Evolutionary conservation across 345 rosid genomes (phyloP), one percentile per base, ranked within the genome.

Genomic region (Pelargonium nanum): DNA sequence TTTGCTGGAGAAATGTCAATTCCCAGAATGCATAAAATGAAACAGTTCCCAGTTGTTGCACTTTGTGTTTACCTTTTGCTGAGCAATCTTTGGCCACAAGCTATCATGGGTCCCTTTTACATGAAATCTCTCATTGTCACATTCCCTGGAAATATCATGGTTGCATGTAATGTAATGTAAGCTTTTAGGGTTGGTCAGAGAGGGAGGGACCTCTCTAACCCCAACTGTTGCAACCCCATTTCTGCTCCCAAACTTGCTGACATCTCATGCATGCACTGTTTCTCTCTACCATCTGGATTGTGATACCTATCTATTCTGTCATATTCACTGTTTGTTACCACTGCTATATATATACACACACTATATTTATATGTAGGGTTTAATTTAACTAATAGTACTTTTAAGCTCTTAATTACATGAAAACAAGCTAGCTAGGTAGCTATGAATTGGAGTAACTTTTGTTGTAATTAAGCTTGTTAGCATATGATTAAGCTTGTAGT

Each of bases 11-110:
- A 30, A 58, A 40, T 59, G 40, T 59, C 51, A n/a, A 19, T 22
- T 28, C 28, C 2, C 7, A 25, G 15, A 58, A 26, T 32, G 61
- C 52, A 20, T 4, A 24, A 19, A n/a, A n/a, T n/a, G n/a, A n/a
- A 23, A 12, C 5, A 58, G 4, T 58, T 53, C 58, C 70, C 63
- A 44, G 63, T 48, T n/a, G 70, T 0, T 53, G 62, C 70, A 60
- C 72, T 78, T 62, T 69, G 45, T 70, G 82, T 21, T 70, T 22
- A 65, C 73, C 77, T 72, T 75, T 75, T 22, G 9, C 56, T 12
- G 15, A 71, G 62, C 80, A 75, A 32, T 48, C 40, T 51, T 24
- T 67, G 53, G 55, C 44, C 15, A 30, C 53, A 58, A 55, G 26
- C 62, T n/a, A 44, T 60, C 61, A 32, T 54, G 67, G 77, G 75